Percentiles rank a stretch among this genome's conserved stretches.
phyloP scores from a whole-genome alignment of 257 asterid species.

The Agastache rugosa region DNA sequence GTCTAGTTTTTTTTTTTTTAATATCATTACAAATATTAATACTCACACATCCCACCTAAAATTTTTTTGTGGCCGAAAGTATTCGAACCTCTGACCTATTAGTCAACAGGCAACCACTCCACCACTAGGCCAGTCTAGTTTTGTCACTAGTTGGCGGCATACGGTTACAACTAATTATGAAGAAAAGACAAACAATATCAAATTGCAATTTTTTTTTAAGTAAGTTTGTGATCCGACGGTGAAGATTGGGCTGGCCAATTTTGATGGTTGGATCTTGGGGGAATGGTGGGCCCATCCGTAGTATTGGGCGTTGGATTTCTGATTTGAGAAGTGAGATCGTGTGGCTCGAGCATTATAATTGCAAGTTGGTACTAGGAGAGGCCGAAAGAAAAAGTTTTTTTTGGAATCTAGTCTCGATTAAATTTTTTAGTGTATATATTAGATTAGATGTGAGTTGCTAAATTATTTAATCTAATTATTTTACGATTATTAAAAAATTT shows the following conservation, averaged over 20 bases:
- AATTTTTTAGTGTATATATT: neutral
- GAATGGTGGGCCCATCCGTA: conserved; percentile 10
- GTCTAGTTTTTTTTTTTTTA: no score
- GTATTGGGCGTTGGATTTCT: conserved; percentile 29
- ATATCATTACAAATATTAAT: no score
- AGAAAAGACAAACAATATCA: conserved; percentile 17
- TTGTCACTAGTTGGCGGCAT: neutral
- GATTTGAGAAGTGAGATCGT: conserved; percentile 18
- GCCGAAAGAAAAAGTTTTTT: neutral
- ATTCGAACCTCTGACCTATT: no score
- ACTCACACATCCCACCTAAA: no score
- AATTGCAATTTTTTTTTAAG: conserved; percentile 28
- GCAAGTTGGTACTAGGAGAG: conserved; percentile 37
- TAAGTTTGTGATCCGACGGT: conserved; percentile 43
- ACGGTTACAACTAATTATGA: conserved; percentile 37
- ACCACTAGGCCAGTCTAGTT: no score
- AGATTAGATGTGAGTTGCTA: neutral
- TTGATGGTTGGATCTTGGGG: conserved; percentile 33
- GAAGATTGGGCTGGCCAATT: conserved; percentile 8
- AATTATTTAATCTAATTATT: neutral
- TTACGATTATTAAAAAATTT: neutral
- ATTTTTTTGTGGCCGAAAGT: no score
- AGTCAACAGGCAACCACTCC: no score
- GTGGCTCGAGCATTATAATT: conserved; percentile 7
- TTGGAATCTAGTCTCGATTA: neutral